These are phyloP conservation scores for Pseudozyma sp. DNA, from an alignment of 1,284 basidiomycete genomes.

Conservation along the genomic window DNA sequence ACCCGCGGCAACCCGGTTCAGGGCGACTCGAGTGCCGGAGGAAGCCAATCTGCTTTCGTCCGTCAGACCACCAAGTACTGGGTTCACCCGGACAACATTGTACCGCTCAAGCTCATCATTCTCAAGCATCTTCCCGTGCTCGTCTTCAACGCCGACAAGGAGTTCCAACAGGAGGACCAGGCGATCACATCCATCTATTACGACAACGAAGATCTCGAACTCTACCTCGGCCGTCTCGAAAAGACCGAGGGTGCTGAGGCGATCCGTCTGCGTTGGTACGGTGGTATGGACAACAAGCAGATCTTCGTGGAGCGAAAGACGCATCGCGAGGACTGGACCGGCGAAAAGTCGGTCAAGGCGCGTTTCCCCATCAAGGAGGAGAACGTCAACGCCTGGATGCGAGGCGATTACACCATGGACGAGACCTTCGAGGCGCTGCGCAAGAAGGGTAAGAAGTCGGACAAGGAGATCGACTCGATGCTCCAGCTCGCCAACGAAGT, in stretches of 20 bases:
- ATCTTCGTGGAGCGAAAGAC: conserved; percentile 99
- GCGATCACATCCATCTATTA: conserved; percentile 88
- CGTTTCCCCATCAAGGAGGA: conserved; percentile 97
- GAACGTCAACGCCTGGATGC: conserved; percentile 89
- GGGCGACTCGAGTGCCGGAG: conserved; percentile 93
- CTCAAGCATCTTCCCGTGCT: conserved; percentile 78
- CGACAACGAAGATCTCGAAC: conserved; percentile 93
- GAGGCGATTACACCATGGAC: conserved; percentile 92
- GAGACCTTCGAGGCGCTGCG: conserved; percentile 90
- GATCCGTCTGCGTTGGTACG: conserved; percentile 95
- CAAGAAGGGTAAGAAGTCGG: conserved; percentile 91
- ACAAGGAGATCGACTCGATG: conserved; percentile 93
- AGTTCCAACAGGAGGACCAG: conserved; percentile 88
- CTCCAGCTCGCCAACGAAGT: conserved; percentile 96
- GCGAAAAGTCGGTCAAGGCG: conserved; percentile 98
- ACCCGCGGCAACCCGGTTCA: conserved; percentile 93
- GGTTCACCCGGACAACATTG: conserved; percentile 82
- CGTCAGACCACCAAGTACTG: conserved; percentile 99
- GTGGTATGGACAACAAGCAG: conserved; percentile 79
- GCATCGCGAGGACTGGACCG: conserved; percentile 98
- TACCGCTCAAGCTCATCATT: conserved; percentile 94
- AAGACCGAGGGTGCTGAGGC: conserved; percentile 99
- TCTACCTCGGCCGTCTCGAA: conserved; percentile 96
- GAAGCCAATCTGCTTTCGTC: conserved; percentile 94
- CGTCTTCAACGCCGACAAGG: conserved; percentile 97